Evolutionary conservation across 148 eudicot species (phyloP), one percentile per base, ranked within the genome.

Genomic region (Dianthus caryophyllus): DNA sequence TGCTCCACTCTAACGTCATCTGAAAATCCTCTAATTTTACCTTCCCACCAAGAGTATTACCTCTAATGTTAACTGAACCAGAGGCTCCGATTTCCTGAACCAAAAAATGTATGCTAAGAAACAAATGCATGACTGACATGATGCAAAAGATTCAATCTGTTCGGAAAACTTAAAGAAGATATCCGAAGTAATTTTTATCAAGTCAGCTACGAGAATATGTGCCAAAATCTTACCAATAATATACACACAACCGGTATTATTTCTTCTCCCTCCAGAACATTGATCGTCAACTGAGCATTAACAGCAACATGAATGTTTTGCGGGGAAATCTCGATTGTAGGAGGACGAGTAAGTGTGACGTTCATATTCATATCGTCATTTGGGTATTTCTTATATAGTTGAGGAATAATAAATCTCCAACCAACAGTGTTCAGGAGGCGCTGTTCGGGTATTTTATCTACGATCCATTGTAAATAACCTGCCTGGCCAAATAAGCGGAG

Each of bases 341-440:
- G 90, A 66, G 88, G 82, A 77, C 83, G 77, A 56, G 84, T 76
- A 17, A 88, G 71, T 63, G 90, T 85, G 62, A 88, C 77, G 49
- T 88, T 85, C 72, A 88, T 61, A 73, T 82, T 77, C 88, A 88
- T 85, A 72, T 82, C 90, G 63, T 79, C 85, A 66, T 85, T 84
- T 55, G 90, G 95, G 71, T 85, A 88, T 49, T 80, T 82, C 81
- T 73, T 88, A 81, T 88, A 88, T 25, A 88, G 77, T 73, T 79
- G 90, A 61, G 95, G 95, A 61, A 88, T 72, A 54, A 88, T 84
- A 70, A 85, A 88, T 81, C 96, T 77, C 96, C 96, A 86, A 59
- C 96, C 90, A 53, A 75, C 85, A 69, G 96, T 88, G 82, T 88
- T 88, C 52, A 88, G 64, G 67, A 86, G 87, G 65, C 82, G 76